Base-by-base conservation (phyloP, 1,284 basidiomycete genomes). In the Cutaneotrichosporon spelunceum region DNA sequence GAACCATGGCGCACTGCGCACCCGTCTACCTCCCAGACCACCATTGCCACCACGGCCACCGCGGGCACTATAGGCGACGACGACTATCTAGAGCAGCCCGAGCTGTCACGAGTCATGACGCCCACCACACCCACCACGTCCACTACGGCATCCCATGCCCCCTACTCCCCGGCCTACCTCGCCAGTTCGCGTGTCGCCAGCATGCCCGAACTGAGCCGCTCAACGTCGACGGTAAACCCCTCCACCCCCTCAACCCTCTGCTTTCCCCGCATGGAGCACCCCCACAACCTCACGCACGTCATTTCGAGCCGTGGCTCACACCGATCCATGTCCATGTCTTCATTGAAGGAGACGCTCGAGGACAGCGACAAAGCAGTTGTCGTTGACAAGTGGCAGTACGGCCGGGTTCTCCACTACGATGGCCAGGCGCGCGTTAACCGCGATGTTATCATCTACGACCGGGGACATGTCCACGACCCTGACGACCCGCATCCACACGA, bases 181-280 rank as follows among this genome's bases (percentile, higher is more conserved):
- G 39, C 39, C 39, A 42, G 3, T 19, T 42, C 39, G 39, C 39
- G 39, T n/a, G 48, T 50, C 27, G 26, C 24, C 13, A 29, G 48
- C 48, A 27, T 53, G n/a, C 52, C 52, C 6, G 52, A 53, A 21
- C 33, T 53, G 21, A 53, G 33, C 24, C 33, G 52, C n/a, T 53
- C 52, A 13, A 53, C 52, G 2, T 53, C 52, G n/a, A 53, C 52
- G 9, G 52, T 53, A 30, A 26, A 53, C 23, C 52, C 48, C 14
- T 8, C 48, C 26, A 50, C 52, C n/a, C 34, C 52, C 16, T 53
- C 52, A n/a, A 36, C 52, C 21, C 13, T 23, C 33, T 26, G 36
- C 52, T 53, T 53, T 23, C 52, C 52, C 2, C 52, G 33, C 34
- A 30, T 29, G 48, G 26, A n/a, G 19, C 24, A 48, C 45, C n/a